Conservation (phyloP, 257 asterid genomes). For the Galeopsis tetrahit region DNA sequence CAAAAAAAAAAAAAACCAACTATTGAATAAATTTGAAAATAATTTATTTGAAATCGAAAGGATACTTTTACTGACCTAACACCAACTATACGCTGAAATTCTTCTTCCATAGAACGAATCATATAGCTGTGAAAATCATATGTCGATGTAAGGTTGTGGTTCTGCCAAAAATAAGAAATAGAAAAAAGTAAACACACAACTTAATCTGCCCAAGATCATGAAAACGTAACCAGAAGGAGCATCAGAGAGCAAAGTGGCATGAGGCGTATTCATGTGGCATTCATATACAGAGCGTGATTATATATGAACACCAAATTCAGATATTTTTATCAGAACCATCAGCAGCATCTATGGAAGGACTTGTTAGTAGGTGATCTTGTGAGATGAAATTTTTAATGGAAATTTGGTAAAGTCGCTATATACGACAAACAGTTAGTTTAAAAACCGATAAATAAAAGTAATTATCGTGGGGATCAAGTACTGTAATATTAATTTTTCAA, state of each 20-base stretch:
- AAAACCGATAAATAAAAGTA: not conserved
- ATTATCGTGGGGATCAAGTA: not conserved
- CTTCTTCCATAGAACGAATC: conserved; percentile 99
- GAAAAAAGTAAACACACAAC: conserved; percentile 36
- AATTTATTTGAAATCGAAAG: conserved; percentile 7
- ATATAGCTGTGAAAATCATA: conserved; percentile 99
- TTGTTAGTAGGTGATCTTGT: not conserved
- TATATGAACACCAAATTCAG: not conserved
- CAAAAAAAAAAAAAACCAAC: conserved; percentile 4
- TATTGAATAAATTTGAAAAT: not conserved
- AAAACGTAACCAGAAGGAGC: conserved; percentile 2
- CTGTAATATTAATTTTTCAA: not conserved
- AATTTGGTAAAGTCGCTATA: not conserved
- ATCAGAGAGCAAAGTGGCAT: not conserved
- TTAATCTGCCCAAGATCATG: conserved; percentile 18
- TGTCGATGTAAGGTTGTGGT: conserved; percentile 92
- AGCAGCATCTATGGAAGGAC: not conserved
- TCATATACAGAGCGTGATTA: not conserved
- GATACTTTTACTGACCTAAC: conserved; percentile 66
- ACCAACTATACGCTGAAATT: conserved; percentile 96
- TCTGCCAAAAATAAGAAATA: conserved; percentile 81
- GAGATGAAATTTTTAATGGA: not conserved
- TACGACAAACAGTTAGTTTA: not conserved
- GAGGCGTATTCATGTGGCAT: conserved; percentile 9
- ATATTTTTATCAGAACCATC: conserved; percentile 17